Evolutionary conservation across 148 eudicot genomes (phyloP), one percentile per base, ranked within the genome.

Genomic region (Arctostaphylos glauca): DNA sequence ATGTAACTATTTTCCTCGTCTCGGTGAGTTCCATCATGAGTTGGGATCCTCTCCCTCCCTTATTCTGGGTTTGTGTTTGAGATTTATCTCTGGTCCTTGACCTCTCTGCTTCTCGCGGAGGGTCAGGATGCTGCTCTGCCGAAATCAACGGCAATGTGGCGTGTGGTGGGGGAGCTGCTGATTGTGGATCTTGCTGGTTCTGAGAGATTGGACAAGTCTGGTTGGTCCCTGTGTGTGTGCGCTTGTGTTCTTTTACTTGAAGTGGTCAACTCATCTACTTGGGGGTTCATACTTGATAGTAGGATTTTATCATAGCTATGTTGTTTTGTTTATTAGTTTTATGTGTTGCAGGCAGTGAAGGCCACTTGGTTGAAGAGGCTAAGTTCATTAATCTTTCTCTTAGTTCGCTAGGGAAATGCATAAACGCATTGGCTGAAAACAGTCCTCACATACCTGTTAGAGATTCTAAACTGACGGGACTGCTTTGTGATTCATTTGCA

Each of bases 151-250:
- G n/a, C n/a, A n/a, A n/a, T n/a, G n/a, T n/a, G n/a, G n/a, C n/a
- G n/a, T n/a, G n/a, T n/a, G n/a, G n/a, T n/a, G n/a, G n/a, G n/a
- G n/a, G n/a, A 96, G 90, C 90, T 96, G 79, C 88, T 96, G 77
- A 91, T 96, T 74, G 98, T 96, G 83, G 99, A 96, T 91, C 97
- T 96, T 83, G 99, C 99, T 52, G 99, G 99, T 81, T 96, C 99
- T 52, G 99, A 96, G 86, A 90, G 99, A 84, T 82, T 94, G 72
- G 89, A 90, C 83, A 96, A 94, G 87, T 96, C 98, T 80, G 99
- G 99, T 96, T 49, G 38, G 84, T 77, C 71, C n/a, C n/a, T n/a
- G n/a, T n/a, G n/a, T n/a, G n/a, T n/a, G n/a, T n/a, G n/a, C n/a
- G n/a, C 1, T n/a, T n/a, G n/a, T n/a, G n/a, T n/a, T n/a, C n/a